phyloP scores from a whole-genome alignment of 148 eudicot genomes.

The Hydrangea macrophylla region DNA sequence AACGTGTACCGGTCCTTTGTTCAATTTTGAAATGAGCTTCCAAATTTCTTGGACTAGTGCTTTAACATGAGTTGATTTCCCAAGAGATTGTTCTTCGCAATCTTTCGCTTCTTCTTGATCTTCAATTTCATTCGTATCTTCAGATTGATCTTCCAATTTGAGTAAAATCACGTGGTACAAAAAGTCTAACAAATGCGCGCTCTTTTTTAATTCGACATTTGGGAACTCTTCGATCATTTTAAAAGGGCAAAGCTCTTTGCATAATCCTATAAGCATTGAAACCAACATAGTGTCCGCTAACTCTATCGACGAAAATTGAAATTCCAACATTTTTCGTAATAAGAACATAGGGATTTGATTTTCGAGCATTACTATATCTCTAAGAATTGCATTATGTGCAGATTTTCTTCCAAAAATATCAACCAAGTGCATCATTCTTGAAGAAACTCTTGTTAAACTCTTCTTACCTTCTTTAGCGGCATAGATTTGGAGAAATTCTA shows the following conservation, averaged over 20 bases:
- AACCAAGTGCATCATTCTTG: conserved; percentile 37
- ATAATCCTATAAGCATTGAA: conserved; percentile 25
- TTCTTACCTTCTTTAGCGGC: conserved; percentile 12
- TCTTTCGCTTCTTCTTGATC: neutral
- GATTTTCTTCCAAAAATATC: conserved; percentile 33
- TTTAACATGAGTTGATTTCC: no score
- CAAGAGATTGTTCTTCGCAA: no score
- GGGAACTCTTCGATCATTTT: conserved; percentile 16
- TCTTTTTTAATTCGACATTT: conserved; percentile 1
- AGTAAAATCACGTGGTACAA: conserved; percentile 32
- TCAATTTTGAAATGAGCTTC: no score
- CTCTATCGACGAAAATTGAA: conserved; percentile 19
- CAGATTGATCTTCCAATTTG: conserved; percentile 12
- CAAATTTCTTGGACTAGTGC: no score
- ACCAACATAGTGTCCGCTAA: conserved; percentile 21
- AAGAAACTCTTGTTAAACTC: conserved; percentile 13
- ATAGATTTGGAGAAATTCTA: conserved; percentile 26
- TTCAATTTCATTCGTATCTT: neutral
- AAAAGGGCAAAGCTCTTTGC: conserved; percentile 34
- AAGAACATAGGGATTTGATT: conserved; percentile 54
- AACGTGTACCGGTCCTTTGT: no score
- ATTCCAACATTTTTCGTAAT: conserved; percentile 28
- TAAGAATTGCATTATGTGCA: conserved; percentile 38
- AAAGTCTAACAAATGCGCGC: conserved; percentile 33
- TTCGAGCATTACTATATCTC: conserved; percentile 53